Conservation (phyloP, 805 yeast genomes). For the Saccharomycopsis babjevae region DNA sequence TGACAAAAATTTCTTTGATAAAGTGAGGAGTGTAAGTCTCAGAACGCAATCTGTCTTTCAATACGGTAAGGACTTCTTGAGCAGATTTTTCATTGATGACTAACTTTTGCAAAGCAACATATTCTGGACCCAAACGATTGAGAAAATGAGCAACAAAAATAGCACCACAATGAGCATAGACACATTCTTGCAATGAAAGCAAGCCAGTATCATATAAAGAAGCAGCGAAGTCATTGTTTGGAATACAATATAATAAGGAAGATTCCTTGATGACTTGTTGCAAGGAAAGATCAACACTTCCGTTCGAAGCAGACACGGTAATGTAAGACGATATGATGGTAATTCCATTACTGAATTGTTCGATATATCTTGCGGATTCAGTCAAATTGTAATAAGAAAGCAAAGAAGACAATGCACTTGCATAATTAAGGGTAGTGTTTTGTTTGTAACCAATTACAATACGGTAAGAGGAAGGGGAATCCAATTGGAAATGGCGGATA, state of each 20-base stretch:
- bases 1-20: constrained; percentile 65
- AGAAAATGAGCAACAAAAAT: constrained; percentile 90
- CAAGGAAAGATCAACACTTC: constrained; percentile 53
- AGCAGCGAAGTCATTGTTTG: constrained; percentile 58
- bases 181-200: constrained; percentile 86
- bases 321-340: constrained; percentile 83
- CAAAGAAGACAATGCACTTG: constrained; percentile 75
- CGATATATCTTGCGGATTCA: constrained; percentile 85
- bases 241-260: constrained; percentile 82
- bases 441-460: constrained; percentile 82
- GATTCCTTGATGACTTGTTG: constrained; percentile 91
- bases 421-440: constrained; percentile 75
- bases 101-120: constrained; percentile 53
- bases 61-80: constrained; percentile 63
- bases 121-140: constrained; percentile 89
- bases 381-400: constrained; percentile 81
- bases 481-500: constrained; percentile 74
- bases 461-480: constrained; percentile 74
- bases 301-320: constrained; percentile 38
- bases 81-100: constrained; percentile 52
- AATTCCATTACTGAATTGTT: constrained; percentile 83
- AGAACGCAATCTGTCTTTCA: constrained; percentile 82
- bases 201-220: constrained; percentile 47
- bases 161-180: constrained; percentile 88
- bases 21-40: constrained; percentile 87